Evolutionary conservation across 306 rosid species (phyloP), one percentile per base, ranked within the genome.

Genomic region (Prosopis cineraria): DNA sequence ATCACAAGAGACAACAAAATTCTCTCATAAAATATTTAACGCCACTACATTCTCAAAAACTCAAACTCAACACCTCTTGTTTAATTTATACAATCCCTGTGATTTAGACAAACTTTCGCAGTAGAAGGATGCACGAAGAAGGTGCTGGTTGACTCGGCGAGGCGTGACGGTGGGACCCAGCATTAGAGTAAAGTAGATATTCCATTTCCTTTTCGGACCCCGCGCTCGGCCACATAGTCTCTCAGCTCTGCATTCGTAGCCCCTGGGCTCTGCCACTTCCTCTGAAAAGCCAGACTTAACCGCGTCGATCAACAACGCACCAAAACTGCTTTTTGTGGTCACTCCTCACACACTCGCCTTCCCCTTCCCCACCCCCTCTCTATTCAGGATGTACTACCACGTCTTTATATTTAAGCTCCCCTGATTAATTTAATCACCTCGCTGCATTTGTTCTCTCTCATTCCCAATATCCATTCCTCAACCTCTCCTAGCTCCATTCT

Each of bases 141-240:
- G 27, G 56, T 40, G 59, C 34, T 36, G 80, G 86, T 78, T 73
- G 76, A 83, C 77, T 73, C 53, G 80, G 80, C 45, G 13, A 78
- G 70, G 68, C 47, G 39, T 59, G 79, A 69, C 69, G 80, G 78
- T 3, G 72, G 89, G 83, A 53, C 86, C 87, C 87, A 73, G 72
- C 3, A 5, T 39, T 75, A 66, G 75, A 44, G 73, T 7, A 69
- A 72, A 25, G 68, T 50, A 77, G 71, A 77, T 70, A 80, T 77
- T 65, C 87, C 81, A 75, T 74, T 75, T 83, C 79, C 10, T 71
- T 83, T 79, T 76, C 73, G 45, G 60, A 71, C 84, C 73, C 74
- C 60, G 73, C 86, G 30, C 52, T 72, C 2, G 6, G 43, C 52
- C 72, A 30, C 72, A 16, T 72, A 24, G 40, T 55, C 72, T 43